A percentile compares a stretch with the other conserved stretches of the same genome.
Conservation (phyloP, 805 yeast genomes). For the Metschnikowia bowlesiae region DNA sequence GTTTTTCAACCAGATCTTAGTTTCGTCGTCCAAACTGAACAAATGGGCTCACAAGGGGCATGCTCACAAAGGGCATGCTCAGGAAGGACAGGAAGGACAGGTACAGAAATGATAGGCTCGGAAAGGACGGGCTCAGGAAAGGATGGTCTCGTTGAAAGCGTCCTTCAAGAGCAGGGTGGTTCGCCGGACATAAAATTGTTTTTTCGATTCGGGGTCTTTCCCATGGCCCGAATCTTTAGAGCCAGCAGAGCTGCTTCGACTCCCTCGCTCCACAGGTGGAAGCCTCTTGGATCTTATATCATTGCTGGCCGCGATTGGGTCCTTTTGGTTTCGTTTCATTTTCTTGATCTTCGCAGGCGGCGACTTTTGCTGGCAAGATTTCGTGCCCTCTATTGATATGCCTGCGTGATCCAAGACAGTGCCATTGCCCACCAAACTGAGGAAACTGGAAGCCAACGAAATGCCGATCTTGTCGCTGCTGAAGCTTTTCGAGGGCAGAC, state of each 20-base stretch:
- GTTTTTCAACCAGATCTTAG: slow-evolving; percentile 3
- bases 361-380: not conserved
- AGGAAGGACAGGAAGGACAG: too few species aligned
- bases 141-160: slow-evolving; percentile 13
- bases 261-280: slow-evolving; percentile 22
- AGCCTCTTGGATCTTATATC: slow-evolving; percentile 29
- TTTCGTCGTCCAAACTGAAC: not conserved
- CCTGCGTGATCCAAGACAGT: slow-evolving; percentile 1
- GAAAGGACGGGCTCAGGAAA: slow-evolving; percentile 11
- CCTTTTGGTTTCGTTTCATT: slow-evolving; percentile 10
- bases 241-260: slow-evolving; percentile 41
- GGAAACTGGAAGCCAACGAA: slow-evolving; percentile 29
- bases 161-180: slow-evolving; percentile 26
- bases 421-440: slow-evolving; percentile 19
- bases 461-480: slow-evolving; percentile 23
- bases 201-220: slow-evolving; percentile 25
- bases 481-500: slow-evolving; percentile 8
- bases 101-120: too few species aligned
- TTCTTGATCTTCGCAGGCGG: slow-evolving; percentile 18
- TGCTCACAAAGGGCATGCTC: too few species aligned
- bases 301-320: slow-evolving; percentile 24
- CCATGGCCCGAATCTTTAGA: slow-evolving; percentile 37
- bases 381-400: not conserved
- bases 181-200: slow-evolving; percentile 29
- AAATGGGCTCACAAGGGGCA: not conserved